Conservation (phyloP, 176 grass and related monocot species). For the Phoenix dactylifera region DNA sequence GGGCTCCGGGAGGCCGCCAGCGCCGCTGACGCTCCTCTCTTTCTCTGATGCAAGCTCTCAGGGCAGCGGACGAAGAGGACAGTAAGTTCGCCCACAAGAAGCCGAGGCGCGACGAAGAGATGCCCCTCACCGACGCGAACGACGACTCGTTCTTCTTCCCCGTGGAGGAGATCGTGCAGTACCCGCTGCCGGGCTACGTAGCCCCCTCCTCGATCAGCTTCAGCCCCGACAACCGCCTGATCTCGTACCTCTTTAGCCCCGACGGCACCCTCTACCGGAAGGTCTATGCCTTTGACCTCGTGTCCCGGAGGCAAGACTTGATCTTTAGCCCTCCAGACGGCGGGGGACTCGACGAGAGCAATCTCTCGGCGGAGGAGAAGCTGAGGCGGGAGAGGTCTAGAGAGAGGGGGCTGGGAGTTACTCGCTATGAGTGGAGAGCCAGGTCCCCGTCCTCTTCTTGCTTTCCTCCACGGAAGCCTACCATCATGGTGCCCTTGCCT, state of each 20-base stretch:
- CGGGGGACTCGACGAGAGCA: slow-evolving; percentile 73
- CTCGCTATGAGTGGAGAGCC: slow-evolving; percentile 73
- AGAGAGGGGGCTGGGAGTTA: slow-evolving; percentile 89
- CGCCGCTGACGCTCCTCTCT: too few relatives aligned
- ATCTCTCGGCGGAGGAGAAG: slow-evolving; percentile 75
- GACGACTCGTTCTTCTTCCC: slow-evolving; percentile 24
- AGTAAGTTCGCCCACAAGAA: slow-evolving; percentile 15
- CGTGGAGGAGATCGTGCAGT: slow-evolving; percentile 79
- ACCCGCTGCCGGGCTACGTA: slow-evolving; percentile 78
- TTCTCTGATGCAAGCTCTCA: slow-evolving; percentile 64
- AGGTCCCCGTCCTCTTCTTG: slow-evolving; percentile 18
- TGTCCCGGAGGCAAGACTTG: slow-evolving; percentile 46
- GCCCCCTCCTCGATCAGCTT: slow-evolving; percentile 68
- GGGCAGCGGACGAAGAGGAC: slow-evolving; percentile 33
- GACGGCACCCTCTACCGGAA: slow-evolving; percentile 78
- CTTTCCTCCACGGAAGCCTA: slow-evolving; percentile 14
- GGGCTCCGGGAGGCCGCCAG: slow-evolving; percentile 5
- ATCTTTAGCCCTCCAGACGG: slow-evolving; percentile 68
- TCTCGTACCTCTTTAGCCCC: slow-evolving; percentile 72
- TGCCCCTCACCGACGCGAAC: slow-evolving; percentile 44
- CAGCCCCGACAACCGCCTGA: slow-evolving; percentile 72
- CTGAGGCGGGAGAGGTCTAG: slow-evolving; percentile 75
- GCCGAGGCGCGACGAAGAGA: slow-evolving; percentile 20
- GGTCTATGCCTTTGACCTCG: slow-evolving; percentile 59
- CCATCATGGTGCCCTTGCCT: slow-evolving; percentile 80